A percentile compares a stretch with the other conserved stretches of the same genome.
These are phyloP conservation scores for Monilinia vaccinii-corymbosi DNA, from an alignment of 2,329 filamentous ascomycete genomes.

Conservation along the genomic window DNA sequence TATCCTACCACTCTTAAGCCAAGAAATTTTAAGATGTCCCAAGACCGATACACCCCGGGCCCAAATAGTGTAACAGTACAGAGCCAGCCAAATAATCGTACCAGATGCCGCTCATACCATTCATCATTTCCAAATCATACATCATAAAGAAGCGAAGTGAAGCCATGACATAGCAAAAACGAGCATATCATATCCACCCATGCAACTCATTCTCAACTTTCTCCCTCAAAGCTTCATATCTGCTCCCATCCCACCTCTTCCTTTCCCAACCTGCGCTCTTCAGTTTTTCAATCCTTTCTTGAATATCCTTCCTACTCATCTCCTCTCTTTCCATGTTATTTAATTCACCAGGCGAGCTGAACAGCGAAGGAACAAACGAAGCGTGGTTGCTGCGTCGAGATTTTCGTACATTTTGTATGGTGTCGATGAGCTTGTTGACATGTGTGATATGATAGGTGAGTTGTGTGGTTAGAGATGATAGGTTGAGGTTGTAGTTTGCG, in stretches of 20 bases:
- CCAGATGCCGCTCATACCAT: neutral
- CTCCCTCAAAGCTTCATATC: conserved; percentile 24
- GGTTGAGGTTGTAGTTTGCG: conserved; percentile 11
- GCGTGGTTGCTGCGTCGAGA: conserved; percentile 17
- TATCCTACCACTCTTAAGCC: neutral
- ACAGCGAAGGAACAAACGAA: neutral
- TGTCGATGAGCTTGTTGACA: conserved; percentile 13
- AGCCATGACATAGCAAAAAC: neutral
- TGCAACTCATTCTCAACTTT: conserved; percentile 11
- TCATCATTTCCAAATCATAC: neutral
- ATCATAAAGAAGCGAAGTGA: neutral
- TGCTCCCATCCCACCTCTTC: conserved; percentile 20
- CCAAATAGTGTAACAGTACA: neutral
- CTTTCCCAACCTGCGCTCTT: conserved; percentile 19
- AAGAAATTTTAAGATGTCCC: neutral
- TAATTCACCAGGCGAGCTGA: neutral
- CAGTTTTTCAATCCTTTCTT: conserved; percentile 16
- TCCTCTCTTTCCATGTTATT: neutral
- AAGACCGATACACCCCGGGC: neutral
- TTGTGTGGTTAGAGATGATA: conserved; percentile 13
- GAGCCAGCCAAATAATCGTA: neutral
- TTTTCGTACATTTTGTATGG: conserved; percentile 13
- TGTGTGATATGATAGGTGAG: conserved; percentile 8
- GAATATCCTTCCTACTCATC: neutral
- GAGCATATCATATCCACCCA: neutral